These are phyloP conservation scores for Aegilops longissima DNA, from an alignment of 176 grass and related monocot species.

Conservation along the genomic window DNA sequence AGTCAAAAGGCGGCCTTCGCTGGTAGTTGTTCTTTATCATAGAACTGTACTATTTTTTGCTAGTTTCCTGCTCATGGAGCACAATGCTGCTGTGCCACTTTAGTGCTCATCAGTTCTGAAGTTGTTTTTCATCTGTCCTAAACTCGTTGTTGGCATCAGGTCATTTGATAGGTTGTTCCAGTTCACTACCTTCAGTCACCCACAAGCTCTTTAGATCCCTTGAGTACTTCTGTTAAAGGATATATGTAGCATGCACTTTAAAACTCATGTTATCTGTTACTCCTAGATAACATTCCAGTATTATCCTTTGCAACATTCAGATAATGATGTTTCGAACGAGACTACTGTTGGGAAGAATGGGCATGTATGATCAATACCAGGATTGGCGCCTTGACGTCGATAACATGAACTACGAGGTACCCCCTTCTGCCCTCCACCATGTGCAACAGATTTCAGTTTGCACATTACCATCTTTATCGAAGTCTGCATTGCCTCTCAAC, in stretches of 20 bases:
- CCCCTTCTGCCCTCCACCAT: background rate
- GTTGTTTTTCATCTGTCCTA: background rate
- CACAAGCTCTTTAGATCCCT: background rate
- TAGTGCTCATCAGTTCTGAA: background rate
- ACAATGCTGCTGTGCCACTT: background rate
- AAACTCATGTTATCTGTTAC: slow-evolving; percentile 4
- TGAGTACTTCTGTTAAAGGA: background rate
- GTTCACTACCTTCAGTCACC: background rate
- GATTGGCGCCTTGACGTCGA: slow-evolving; percentile 94
- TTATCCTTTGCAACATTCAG: slow-evolving; percentile 38
- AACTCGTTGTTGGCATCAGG: background rate
- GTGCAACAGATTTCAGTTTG: background rate
- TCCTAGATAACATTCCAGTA: no score
- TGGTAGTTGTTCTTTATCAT: background rate
- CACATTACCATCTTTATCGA: background rate
- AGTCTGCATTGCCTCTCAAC: background rate
- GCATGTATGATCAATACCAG: slow-evolving; percentile 69
- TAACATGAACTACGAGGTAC: slow-evolving; percentile 92
- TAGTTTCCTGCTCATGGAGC: background rate
- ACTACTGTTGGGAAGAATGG: slow-evolving; percentile 67
- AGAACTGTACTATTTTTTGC: background rate
- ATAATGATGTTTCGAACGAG: slow-evolving; percentile 88
- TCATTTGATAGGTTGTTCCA: background rate
- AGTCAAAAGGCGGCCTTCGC: background rate
- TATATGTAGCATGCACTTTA: background rate